Percentiles rank a stretch among this genome's conserved stretches.
Conservation (phyloP, 2,329 filamentous ascomycete genomes). For the Ceratocystis variospora region DNA sequence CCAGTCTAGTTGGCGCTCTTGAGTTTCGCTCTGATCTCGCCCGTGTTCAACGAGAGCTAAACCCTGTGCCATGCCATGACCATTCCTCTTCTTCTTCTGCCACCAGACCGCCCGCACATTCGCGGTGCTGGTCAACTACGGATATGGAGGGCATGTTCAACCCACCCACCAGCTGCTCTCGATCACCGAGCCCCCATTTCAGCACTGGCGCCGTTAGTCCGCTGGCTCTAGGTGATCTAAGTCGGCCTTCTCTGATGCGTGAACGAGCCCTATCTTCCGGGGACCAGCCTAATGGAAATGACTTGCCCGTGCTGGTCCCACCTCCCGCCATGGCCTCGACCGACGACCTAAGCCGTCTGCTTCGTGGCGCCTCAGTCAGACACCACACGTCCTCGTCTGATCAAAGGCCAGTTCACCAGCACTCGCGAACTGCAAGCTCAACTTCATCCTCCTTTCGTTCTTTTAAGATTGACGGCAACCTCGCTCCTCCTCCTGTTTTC, state of each 20-base stretch:
- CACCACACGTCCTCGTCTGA: conserved; percentile 8
- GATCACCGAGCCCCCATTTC: conserved; percentile 6
- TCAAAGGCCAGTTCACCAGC: neutral
- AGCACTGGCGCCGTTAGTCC: conserved; percentile 2
- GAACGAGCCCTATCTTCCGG: conserved; percentile 36
- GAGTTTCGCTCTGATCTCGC: conserved; percentile 86
- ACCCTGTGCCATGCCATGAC: conserved; percentile 13
- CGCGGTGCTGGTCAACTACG: conserved; percentile 11
- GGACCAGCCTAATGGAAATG: conserved; percentile 22
- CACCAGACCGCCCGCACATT: conserved; percentile 1
- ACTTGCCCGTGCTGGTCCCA: conserved; percentile 1
- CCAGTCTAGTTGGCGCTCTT: conserved; percentile 81
- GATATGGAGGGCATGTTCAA: conserved; percentile 15
- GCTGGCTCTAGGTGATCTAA: neutral
- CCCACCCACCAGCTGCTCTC: neutral
- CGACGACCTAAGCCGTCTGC: conserved; percentile 8
- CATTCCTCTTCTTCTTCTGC: conserved; percentile 21
- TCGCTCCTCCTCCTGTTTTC: conserved; percentile 29
- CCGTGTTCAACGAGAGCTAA: conserved; percentile 52
- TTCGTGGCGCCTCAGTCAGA: conserved; percentile 1
- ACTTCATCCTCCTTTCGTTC: conserved; percentile 19
- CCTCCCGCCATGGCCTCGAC: conserved; percentile 1
- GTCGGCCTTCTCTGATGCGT: conserved; percentile 2
- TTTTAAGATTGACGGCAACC: conserved; percentile 28
- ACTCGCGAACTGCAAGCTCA: conserved; percentile 19